phyloP scores from a whole-genome alignment of 768 basidiomycete species.

The Macrocybe gigantea region DNA sequence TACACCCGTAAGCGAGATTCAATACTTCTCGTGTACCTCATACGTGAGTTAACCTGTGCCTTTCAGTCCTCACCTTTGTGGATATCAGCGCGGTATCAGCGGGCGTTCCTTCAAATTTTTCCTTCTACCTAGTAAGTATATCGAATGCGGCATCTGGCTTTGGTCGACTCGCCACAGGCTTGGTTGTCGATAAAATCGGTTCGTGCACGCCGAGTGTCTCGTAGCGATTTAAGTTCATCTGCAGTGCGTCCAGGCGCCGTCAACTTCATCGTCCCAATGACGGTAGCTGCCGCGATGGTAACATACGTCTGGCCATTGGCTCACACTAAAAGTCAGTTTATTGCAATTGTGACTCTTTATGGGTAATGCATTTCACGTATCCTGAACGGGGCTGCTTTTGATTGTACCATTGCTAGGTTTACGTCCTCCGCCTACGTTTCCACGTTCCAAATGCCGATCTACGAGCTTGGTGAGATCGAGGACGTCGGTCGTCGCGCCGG shows the following conservation, averaged over 20 bases:
- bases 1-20: constrained; percentile 41
- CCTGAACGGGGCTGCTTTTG: background rate
- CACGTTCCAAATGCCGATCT: constrained; percentile 38
- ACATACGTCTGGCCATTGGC: constrained; percentile 62
- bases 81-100: constrained; percentile 40
- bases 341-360: constrained; percentile 48
- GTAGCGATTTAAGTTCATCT: constrained; percentile 1
- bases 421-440: constrained; percentile 46
- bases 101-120: constrained; percentile 41
- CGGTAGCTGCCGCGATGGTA: constrained; percentile 37
- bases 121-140: constrained; percentile 57
- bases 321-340: constrained; percentile 29
- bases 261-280: constrained; percentile 53
- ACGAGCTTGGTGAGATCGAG: constrained; percentile 41
- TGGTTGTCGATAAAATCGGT: constrained; percentile 48
- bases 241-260: constrained; percentile 36
- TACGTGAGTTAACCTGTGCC: background rate
- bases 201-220: constrained; percentile 5
- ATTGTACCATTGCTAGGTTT: constrained; percentile 23
- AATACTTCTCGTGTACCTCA: background rate
- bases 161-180: constrained; percentile 46
- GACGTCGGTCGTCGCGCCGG: constrained; percentile 57
- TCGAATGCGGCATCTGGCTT: constrained; percentile 54
- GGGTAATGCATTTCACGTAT: constrained; percentile 32
- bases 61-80: constrained; percentile 51